phyloP scores from a whole-genome alignment of 1,139 yeast genomes.

The Entelexis paramagnoliae region DNA sequence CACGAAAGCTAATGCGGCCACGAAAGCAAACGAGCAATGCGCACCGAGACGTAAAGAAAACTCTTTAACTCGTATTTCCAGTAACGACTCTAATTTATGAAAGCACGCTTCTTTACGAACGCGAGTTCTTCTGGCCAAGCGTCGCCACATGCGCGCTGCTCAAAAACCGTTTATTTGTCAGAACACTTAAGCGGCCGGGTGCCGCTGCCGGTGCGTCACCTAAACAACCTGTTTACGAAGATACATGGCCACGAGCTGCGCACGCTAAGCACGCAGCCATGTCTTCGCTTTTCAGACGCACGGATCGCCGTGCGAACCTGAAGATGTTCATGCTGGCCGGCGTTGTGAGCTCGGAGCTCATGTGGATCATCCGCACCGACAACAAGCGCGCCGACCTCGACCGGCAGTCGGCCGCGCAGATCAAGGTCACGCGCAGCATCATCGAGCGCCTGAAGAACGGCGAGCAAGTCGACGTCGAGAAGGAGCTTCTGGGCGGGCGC shows the following conservation, averaged over 20 bases:
- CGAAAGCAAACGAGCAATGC: too few species aligned
- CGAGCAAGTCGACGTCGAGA: constrained; percentile 22
- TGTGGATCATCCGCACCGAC: constrained; percentile 24
- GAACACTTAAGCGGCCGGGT: too few species aligned
- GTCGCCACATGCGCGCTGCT: too few species aligned
- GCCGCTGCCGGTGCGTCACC: neutral
- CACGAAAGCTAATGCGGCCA: too few species aligned
- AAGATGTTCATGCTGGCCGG: constrained; percentile 21
- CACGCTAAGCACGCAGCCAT: neutral
- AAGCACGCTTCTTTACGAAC: too few species aligned
- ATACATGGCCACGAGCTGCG: neutral
- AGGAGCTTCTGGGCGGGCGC: constrained; percentile 16
- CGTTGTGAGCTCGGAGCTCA: constrained; percentile 23
- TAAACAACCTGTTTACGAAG: neutral
- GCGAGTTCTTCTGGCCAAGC: too few species aligned
- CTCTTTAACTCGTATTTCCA: too few species aligned
- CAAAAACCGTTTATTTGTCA: too few species aligned
- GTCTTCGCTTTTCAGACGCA: constrained; percentile 3
- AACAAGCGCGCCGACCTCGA: constrained; percentile 19
- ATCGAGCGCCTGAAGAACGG: constrained; percentile 18
- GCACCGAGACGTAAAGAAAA: too few species aligned
- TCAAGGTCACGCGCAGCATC: constrained; percentile 15
- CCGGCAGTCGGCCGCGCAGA: constrained; percentile 19
- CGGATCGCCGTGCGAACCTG: constrained; percentile 10
- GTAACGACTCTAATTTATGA: too few species aligned